A percentile compares a stretch with the other conserved stretches of the same genome.
phyloP scores from a whole-genome alignment of 139 green algal genomes.

The Coelastrella sp. region DNA sequence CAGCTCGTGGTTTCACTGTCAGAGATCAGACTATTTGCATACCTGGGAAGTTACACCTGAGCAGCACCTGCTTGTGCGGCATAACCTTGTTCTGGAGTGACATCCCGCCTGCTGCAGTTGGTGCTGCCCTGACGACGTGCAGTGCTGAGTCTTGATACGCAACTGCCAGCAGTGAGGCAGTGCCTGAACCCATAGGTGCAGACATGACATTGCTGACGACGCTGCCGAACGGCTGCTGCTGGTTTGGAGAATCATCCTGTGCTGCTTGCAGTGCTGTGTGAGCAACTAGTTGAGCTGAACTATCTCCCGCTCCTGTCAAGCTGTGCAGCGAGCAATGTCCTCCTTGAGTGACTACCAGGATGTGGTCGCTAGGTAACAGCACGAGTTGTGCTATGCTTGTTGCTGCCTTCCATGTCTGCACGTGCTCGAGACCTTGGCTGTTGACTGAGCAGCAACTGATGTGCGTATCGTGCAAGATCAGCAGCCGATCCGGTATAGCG shows the following conservation, averaged over 20 bases:
- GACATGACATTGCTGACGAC: conserved; percentile 12
- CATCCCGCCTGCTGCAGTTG: conserved; percentile 4
- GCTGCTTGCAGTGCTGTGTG: background rate
- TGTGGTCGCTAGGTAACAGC: background rate
- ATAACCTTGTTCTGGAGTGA: conserved; percentile 15
- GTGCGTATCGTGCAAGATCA: conserved; percentile 17
- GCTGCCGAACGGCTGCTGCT: background rate
- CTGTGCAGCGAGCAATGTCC: conserved; percentile 14
- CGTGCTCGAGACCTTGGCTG: conserved; percentile 7
- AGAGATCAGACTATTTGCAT: background rate
- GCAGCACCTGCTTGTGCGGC: conserved; percentile 2
- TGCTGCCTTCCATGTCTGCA: background rate
- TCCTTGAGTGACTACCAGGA: conserved; percentile 21
- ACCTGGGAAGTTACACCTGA: conserved; percentile 32
- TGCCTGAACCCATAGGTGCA: conserved; percentile 5
- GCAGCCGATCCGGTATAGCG: background rate
- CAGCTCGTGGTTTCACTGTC: background rate
- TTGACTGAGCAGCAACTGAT: background rate
- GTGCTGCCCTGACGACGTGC: conserved; percentile 26
- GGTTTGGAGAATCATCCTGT: background rate
- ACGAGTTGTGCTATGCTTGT: background rate
- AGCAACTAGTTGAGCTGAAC: background rate
- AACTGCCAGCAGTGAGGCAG: conserved; percentile 18
- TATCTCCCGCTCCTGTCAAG: background rate
- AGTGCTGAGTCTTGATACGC: background rate